Conservation (phyloP, 2,329 filamentous ascomycete species). For the Furcasterigmium furcatum region DNA sequence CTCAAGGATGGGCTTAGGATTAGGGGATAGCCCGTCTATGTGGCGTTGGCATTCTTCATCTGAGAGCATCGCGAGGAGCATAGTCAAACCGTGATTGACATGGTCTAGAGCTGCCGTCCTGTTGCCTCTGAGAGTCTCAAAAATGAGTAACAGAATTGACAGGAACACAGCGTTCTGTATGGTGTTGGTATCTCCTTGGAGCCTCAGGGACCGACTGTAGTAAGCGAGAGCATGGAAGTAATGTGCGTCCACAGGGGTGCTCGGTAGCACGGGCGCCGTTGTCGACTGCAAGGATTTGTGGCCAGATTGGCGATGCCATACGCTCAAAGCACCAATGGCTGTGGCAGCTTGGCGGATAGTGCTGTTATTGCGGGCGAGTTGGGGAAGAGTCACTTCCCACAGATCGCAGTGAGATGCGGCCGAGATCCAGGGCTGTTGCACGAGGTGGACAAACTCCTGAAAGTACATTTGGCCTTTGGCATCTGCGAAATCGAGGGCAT, state of each 20-base stretch:
- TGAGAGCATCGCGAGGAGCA: slow-evolving; percentile 25
- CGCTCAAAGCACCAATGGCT: slow-evolving; percentile 23
- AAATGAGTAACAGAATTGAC: slow-evolving; percentile 24
- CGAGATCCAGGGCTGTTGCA: slow-evolving; percentile 21
- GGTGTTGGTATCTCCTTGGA: slow-evolving; percentile 19
- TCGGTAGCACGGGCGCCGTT: slow-evolving; percentile 3
- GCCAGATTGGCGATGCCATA: slow-evolving; percentile 15
- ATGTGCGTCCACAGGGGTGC: slow-evolving; percentile 11
- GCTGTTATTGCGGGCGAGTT: slow-evolving; percentile 20
- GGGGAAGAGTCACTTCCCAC: slow-evolving; percentile 24
- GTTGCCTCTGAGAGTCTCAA: slow-evolving; percentile 25
- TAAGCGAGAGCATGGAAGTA: slow-evolving; percentile 29
- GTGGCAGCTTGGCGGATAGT: slow-evolving; percentile 25
- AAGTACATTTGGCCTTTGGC: slow-evolving; percentile 18
- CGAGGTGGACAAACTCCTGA: slow-evolving; percentile 23
- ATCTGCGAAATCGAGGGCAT: slow-evolving; percentile 13
- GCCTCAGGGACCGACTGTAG: slow-evolving; percentile 28
- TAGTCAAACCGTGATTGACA: slow-evolving; percentile 28
- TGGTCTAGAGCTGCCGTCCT: slow-evolving; percentile 27
- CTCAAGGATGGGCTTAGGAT: slow-evolving; percentile 18
- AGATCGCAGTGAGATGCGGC: slow-evolving; percentile 18
- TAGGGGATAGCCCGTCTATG: slow-evolving; percentile 14
- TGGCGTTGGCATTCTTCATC: slow-evolving; percentile 13
- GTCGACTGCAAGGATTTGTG: slow-evolving; percentile 6
- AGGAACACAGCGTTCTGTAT: slow-evolving; percentile 25